Evolutionary conservation across 2,329 filamentous ascomycete species (phyloP), one percentile per base, ranked within the genome.

Genomic region (Aspergillus tamarii): DNA sequence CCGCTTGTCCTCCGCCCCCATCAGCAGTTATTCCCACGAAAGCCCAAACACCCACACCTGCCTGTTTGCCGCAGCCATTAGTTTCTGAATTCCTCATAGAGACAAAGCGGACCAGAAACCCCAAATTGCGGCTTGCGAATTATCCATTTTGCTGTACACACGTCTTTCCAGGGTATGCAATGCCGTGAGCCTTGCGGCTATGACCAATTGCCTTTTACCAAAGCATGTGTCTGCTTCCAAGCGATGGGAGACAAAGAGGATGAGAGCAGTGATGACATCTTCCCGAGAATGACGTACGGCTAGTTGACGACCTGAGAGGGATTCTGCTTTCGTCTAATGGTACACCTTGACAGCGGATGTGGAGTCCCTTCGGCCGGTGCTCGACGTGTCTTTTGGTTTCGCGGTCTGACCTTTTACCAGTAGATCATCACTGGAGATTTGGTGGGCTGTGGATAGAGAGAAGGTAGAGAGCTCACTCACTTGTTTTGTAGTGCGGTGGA

Each of bases 351-450:
- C 14, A 12, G 57, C 30, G 57, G 46, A 46, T 26, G n/a, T 10
- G 12, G 16, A 46, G 46, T 43, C n/a, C 58, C 62, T 57, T 57
- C 62, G 58, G 58, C 14, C 34, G 36, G 46, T 36, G 34, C 10
- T 39, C 11, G 45, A 28, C 55, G 41, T 41, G 50, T n/a, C n/a
- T 60, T 57, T 57, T 41, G 34, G 67, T 56, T 28, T 62, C 67
- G 67, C 66, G 69, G 76, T 81, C 78, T 76, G 78, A 81, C 78
- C 79, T 81, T 81, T 81, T 81, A 81, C 79, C 79, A 81, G 74
- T 69, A 68, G 75, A 62, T 64, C 79, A 81, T 81, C 79, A 79
- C 76, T 63, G 78, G 78, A 80, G 77, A 75, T 59, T 54, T 50
- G 23, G 30, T 26, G 34, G 45, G 52, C 21, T 23, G 60, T 41